These are phyloP conservation scores for Agaricus subrufescens DNA, from an alignment of 768 basidiomycete species.

Conservation along the genomic window DNA sequence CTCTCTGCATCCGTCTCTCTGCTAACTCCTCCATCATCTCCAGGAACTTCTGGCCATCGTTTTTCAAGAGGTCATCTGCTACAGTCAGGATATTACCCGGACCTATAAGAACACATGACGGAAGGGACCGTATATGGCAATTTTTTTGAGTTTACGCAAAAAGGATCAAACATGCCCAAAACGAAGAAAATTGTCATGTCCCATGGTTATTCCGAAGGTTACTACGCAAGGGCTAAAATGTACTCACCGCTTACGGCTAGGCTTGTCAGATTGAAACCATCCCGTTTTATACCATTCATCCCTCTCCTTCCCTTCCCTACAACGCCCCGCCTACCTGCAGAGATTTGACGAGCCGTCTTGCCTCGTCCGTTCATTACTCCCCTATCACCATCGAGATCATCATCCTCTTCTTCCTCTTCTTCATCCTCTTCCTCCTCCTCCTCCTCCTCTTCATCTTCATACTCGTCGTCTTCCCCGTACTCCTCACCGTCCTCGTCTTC, in stretches of 20 bases:
- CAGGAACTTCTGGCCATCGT: slow-evolving; percentile 97
- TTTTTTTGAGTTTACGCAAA: background rate
- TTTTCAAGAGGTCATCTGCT: slow-evolving; percentile 97
- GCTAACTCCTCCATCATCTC: slow-evolving; percentile 99
- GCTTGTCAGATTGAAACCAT: slow-evolving; percentile 78
- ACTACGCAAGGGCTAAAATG: slow-evolving; percentile 12
- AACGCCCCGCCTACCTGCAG: slow-evolving; percentile 15
- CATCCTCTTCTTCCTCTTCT: slow-evolving; percentile 57
- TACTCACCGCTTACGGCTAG: slow-evolving; percentile 75
- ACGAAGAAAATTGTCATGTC: background rate
- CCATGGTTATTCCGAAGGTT: slow-evolving; percentile 7
- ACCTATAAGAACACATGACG: slow-evolving; percentile 31
- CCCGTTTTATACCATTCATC: slow-evolving; percentile 25
- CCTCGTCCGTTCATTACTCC: slow-evolving; percentile 30
- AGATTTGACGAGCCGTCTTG: slow-evolving; percentile 19
- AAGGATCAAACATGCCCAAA: background rate
- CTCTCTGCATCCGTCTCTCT: slow-evolving; percentile 87
- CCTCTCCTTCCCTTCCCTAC: slow-evolving; percentile 30
- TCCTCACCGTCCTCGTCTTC: slow-evolving; percentile 62
- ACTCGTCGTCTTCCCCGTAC: slow-evolving; percentile 37
- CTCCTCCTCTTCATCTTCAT: slow-evolving; percentile 35
- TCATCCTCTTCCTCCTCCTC: slow-evolving; percentile 44
- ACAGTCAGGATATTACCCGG: slow-evolving; percentile 96
- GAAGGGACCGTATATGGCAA: no score
- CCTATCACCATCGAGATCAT: slow-evolving; percentile 38